Conservation (phyloP, 2,329 filamentous ascomycete genomes). For the Pestalotiopsis sp. region DNA sequence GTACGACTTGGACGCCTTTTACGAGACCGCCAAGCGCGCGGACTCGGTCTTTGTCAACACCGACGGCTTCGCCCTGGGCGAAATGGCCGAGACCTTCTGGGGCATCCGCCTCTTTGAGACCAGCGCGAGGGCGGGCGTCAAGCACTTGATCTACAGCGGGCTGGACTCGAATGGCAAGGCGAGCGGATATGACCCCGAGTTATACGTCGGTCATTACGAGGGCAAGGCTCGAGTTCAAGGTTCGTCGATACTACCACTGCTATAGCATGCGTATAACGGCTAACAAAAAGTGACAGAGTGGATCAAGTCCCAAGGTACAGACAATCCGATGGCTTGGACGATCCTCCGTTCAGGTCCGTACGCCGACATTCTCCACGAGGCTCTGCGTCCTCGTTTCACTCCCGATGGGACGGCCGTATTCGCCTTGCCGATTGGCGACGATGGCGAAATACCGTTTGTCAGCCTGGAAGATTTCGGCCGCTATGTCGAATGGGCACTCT, state of each 20-base stretch:
- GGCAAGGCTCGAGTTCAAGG: constrained; percentile 5
- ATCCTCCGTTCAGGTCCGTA: not conserved
- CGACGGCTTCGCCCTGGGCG: not conserved
- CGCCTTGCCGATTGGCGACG: not conserved
- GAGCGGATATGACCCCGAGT: not conserved
- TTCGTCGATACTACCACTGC: not conserved
- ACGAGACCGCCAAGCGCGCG: not conserved
- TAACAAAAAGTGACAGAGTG: not conserved
- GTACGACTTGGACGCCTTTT: not conserved
- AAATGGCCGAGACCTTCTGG: not conserved
- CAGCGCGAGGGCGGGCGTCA: not conserved
- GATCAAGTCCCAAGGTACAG: not conserved
- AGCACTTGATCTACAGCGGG: not conserved
- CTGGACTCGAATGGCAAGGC: not conserved
- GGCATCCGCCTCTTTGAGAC: constrained; percentile 1
- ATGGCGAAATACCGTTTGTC: not conserved
- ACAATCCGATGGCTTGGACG: not conserved
- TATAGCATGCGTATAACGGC: not conserved
- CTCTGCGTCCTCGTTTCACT: not conserved
- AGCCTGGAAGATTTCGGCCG: not conserved
- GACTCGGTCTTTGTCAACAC: constrained; percentile 6
- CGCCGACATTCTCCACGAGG: not conserved
- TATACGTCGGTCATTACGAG: constrained; percentile 6
- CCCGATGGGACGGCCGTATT: not conserved
- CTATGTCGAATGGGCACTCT: not conserved